These are phyloP conservation scores for Penicillium palitans DNA, from an alignment of 2,329 filamentous ascomycete species.

Conservation along the genomic window DNA sequence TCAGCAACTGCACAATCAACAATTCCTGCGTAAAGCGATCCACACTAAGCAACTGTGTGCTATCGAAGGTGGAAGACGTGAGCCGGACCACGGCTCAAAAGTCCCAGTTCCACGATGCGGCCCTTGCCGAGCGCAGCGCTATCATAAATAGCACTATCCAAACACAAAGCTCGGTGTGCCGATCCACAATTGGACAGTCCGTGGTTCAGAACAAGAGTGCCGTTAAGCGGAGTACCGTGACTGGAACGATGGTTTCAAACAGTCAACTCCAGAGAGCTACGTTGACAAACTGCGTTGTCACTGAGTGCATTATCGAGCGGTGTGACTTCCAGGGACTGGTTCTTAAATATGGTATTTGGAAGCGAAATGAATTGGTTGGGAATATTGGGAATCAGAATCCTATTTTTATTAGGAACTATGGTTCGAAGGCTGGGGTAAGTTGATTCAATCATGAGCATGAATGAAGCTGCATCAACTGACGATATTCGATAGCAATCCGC, in stretches of 20 bases:
- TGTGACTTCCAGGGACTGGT: slow-evolving; percentile 26
- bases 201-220: slow-evolving; percentile 12
- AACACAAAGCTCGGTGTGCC: slow-evolving; percentile 11
- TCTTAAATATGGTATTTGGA: slow-evolving; percentile 30
- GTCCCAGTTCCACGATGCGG: slow-evolving; percentile 17
- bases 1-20: slow-evolving; percentile 19
- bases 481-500: background rate
- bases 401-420: slow-evolving; percentile 13
- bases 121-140: slow-evolving; percentile 14
- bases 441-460: background rate
- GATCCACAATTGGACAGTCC: slow-evolving; percentile 17
- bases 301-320: slow-evolving; percentile 22
- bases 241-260: slow-evolving; percentile 6
- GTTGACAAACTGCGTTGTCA: slow-evolving; percentile 25
- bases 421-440: background rate
- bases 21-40: slow-evolving; percentile 17
- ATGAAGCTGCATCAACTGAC: background rate
- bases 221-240: slow-evolving; percentile 17
- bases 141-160: slow-evolving; percentile 19
- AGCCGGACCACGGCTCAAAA: slow-evolving; percentile 12
- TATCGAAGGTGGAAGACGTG: slow-evolving; percentile 17
- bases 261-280: slow-evolving; percentile 14
- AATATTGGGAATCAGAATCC: slow-evolving; percentile 18
- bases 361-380: slow-evolving; percentile 26
- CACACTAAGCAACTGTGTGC: slow-evolving; percentile 15